These are phyloP conservation scores for Phytophthora pinifolia DNA, from an alignment of 352 stramenopile genomes.

Conservation along the genomic window DNA sequence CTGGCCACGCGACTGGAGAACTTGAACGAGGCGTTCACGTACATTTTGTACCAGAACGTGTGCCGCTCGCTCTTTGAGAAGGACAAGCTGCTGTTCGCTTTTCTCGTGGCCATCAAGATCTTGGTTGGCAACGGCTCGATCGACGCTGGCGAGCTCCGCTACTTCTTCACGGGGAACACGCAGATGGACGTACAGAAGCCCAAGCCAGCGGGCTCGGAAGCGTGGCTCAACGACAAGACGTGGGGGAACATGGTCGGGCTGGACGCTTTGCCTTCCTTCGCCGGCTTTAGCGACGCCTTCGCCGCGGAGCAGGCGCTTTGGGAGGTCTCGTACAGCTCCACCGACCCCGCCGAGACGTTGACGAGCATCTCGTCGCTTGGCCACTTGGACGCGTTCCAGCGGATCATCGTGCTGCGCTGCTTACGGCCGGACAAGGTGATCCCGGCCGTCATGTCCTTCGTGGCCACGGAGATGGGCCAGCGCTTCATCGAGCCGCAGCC, in stretches of 20 bases:
- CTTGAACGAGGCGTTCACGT: constrained; percentile 95
- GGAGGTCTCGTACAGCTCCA: constrained; percentile 83
- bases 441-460: constrained; percentile 89
- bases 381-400: constrained; percentile 85
- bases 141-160: constrained; percentile 77
- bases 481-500: constrained; percentile 93
- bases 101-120: constrained; percentile 93
- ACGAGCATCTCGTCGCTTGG: constrained; percentile 50
- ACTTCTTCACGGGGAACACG: constrained; percentile 93
- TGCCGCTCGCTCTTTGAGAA: constrained; percentile 96
- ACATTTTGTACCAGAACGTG: constrained; percentile 94
- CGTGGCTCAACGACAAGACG: constrained; percentile 88
- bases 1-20: constrained; percentile 85
- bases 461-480: constrained; percentile 87
- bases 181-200: constrained; percentile 87
- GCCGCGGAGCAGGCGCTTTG: constrained; percentile 52
- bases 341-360: constrained; percentile 79
- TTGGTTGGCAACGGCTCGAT: constrained; percentile 82
- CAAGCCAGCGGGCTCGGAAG: constrained; percentile 54
- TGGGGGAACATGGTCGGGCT: constrained; percentile 90
- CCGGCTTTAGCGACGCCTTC: constrained; percentile 56
- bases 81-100: constrained; percentile 96
- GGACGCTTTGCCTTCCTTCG: constrained; percentile 53
- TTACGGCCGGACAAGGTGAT: constrained; percentile 94
- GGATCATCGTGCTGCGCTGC: constrained; percentile 89